Base-by-base conservation (phyloP, 257 asterid genomes). In the Avicennia marina region DNA sequence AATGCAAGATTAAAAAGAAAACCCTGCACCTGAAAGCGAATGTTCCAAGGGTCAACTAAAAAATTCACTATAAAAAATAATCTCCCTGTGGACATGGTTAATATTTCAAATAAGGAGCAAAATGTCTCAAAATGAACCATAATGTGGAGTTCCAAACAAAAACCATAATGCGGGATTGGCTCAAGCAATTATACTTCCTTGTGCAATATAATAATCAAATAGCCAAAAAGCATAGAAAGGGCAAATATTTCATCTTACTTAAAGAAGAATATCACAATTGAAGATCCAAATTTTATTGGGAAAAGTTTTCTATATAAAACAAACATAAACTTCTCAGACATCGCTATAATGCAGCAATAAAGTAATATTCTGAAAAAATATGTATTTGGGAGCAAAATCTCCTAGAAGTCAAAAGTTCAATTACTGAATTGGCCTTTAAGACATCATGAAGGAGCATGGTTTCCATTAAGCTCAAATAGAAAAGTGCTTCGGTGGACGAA, bases 1-100 rank as follows among this genome's bases (percentile, higher is more conserved):
- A 58, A 60, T 19, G 39, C 1, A 43, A 59, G 27, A 33, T 56
- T 31, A 26, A 53, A 17, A 5, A 13, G 49, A 52, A 52, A 59
- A 12, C 41, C 43, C 56, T 65, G 27, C 29, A 46, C 27, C 27
- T 25, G n/a, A 46, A 36, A 38, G 57, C 8, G 48, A 26, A 10
- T 48, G 13, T 33, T 19, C 11, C 44, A 26, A 24, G 16, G 26
- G 15, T 7, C 56, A 42, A 59, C 27, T 8, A n/a, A 33, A 36
- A 38, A 36, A 29, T 29, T 4, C 34, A 29, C 8, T 8, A 29
- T 29, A 8, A 29, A 8, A 29, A 29, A 8, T 4, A 29, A 29
- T 29, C 34, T 29, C 8, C 8, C 34, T 4, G 8, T 29, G 34
- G 34, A 29, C 8, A 8, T 4, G 34, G 34, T 4, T 29, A 29